Evolutionary conservation across 805 yeast genomes (phyloP), one percentile per base, ranked within the genome.

Genomic region (Yarrowia sp.): DNA sequence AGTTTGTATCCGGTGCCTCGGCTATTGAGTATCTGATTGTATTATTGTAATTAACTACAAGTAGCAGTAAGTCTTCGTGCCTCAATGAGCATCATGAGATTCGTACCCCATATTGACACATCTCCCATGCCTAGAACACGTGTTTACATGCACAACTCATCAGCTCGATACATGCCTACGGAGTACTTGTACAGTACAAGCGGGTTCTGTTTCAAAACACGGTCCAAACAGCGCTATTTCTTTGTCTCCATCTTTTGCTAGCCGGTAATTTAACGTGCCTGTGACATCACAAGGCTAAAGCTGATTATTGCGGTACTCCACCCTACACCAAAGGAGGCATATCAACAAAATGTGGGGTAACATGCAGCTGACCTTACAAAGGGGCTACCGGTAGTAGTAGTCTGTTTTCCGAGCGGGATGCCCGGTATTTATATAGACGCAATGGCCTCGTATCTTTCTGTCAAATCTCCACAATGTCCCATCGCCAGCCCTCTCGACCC

Each of bases 311-410:
- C n/a, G n/a, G n/a, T n/a, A 24, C 30, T 15, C 13, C 34, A 46
- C 15, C 34, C 10, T 46, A 14, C 50, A 7, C 12, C 34, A 9
- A 40, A n/a, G n/a, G 12, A 3, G n/a, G 53, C 53, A 33, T 33
- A 36, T 52, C 55, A 10, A 13, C 33, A 36, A 55, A 55, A 24
- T 55, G 61, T 55, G 61, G 61, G 61, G 61, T 38, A 55, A 10
- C 24, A 39, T 55, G 61, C 61, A 55, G 61, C 24, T 55, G 61
- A 55, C 61, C 47, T 44, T 13, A 55, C 33, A 14, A 52, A 52
- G 61, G 61, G 46, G 61, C 38, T 55, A 39, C 38, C n/a, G n/a
- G n/a, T n/a, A n/a, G n/a, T n/a, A n/a, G n/a, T 10, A 15, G 24
- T 9, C 9, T 49, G 17, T 46, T 24, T 24, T 24, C 30, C 3